Base-by-base conservation (phyloP, 768 basidiomycete genomes). In the Leccinum sublutescens region DNA sequence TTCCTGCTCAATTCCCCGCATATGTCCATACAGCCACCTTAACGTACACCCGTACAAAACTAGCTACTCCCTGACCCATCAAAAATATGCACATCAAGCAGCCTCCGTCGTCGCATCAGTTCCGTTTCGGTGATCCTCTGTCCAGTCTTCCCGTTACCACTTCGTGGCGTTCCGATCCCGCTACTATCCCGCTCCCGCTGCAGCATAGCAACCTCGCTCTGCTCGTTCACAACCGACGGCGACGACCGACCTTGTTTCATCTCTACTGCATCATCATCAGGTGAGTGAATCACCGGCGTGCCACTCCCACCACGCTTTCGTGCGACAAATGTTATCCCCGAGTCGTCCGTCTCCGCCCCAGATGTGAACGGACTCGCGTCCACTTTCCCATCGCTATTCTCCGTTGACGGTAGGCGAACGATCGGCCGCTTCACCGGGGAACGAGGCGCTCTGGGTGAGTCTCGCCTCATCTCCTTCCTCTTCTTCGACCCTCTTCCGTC, bases 111-210 rank as follows among this genome's bases (percentile, higher is more conserved):
- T 66, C 86, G 76, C 80, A 95, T 87, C 70, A 93, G 71, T 72
- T 91, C 91, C 19, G 78, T 81, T 73, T 93, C 90, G n/a, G 82
- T 81, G 57, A 91, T 91, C 45, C 84, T 85, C 62, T 87, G 85
- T 17, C 88, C 87, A 14, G 80, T 77, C 75, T 74, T 80, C 64
- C 64, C 83, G 71, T 63, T 74, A 1, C 64, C 64, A 10, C 21
- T 63, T 2, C 72, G 64, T 2, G 71, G 73, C 1, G 69, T 75
- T 2, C 70, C 61, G 15, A n/a, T 61, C 50, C 23, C 67, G n/a
- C 61, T 74, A 73, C 61, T 74, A 73, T 74, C 70, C 55, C 65
- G 62, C 23, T 61, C 68, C 5, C 68, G 52, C 6, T 56, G 52
- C 31, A 31, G 52, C 31, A 31, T 51, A 11, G 34, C 52, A 23